Percentiles rank a stretch among this genome's conserved stretches.
These are phyloP conservation scores for Balakata baccata DNA, from an alignment of 345 rosid genomes.

Conservation along the genomic window DNA sequence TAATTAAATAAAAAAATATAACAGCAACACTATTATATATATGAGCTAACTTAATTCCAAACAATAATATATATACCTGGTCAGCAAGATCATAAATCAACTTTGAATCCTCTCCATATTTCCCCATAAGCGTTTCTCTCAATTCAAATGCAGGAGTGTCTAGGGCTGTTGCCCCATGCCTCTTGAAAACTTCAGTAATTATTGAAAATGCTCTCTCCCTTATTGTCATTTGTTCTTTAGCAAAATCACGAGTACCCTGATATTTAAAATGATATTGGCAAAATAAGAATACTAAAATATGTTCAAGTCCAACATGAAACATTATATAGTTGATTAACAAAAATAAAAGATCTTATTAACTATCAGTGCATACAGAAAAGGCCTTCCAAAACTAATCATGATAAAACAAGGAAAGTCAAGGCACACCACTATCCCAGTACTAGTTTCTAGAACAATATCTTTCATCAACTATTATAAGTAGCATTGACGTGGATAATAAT, in stretches of 20 bases:
- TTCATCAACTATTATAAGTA: background rate
- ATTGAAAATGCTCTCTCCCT: constrained; percentile 78
- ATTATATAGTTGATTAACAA: background rate
- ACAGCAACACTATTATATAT: background rate
- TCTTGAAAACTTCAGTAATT: constrained; percentile 73
- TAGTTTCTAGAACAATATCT: background rate
- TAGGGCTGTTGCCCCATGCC: constrained; percentile 84
- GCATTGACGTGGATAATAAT: background rate
- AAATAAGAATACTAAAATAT: background rate
- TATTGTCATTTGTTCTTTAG: constrained; percentile 78
- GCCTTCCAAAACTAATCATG: background rate
- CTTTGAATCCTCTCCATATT: constrained; percentile 94
- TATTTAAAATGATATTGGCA: constrained; percentile 14
- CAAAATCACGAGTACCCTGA: constrained; percentile 91
- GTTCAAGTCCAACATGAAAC: constrained; percentile 8
- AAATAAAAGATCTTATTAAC: background rate
- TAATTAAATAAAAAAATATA: background rate
- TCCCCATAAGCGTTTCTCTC: constrained; percentile 90
- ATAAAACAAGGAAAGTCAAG: no score
- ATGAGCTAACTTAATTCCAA: background rate
- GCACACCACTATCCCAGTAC: background rate
- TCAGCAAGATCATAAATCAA: constrained; percentile 91
- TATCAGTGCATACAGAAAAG: background rate
- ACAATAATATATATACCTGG: constrained; percentile 53
- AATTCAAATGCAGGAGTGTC: constrained; percentile 96